A percentile compares a stretch with the other conserved stretches of the same genome.
phyloP scores from a whole-genome alignment of 768 basidiomycete genomes.

The Trametes sanguinea region DNA sequence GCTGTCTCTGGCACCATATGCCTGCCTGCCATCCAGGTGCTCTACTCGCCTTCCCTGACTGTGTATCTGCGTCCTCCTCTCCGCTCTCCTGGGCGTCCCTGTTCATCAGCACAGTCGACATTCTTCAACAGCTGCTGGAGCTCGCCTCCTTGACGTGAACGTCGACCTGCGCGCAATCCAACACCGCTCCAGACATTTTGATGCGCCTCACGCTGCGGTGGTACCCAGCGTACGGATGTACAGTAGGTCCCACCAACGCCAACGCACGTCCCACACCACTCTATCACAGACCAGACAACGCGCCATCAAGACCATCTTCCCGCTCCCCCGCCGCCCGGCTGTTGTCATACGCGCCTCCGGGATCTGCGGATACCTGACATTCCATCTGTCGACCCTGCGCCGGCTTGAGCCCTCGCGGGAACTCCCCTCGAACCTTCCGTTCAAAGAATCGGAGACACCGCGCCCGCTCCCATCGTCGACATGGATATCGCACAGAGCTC shows the following conservation, averaged over 20 bases:
- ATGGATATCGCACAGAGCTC: too few relatives aligned
- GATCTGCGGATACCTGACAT: neutral
- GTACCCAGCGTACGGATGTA: constrained; percentile 2
- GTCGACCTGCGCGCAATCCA: too few relatives aligned
- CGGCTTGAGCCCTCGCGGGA: too few relatives aligned
- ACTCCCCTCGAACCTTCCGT: too few relatives aligned
- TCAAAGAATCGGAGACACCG: too few relatives aligned
- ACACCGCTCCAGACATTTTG: neutral
- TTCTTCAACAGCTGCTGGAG: neutral
- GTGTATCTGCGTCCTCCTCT: too few relatives aligned
- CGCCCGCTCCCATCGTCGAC: too few relatives aligned
- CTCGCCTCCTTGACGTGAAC: neutral
- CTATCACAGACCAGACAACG: neutral
- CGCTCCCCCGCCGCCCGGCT: neutral
- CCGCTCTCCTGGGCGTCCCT: neutral
- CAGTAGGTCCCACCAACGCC: neutral
- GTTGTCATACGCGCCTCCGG: neutral
- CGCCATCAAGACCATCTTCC: constrained; percentile 4
- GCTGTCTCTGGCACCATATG: constrained; percentile 4
- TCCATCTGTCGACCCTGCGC: neutral
- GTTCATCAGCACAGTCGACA: neutral
- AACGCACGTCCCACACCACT: neutral
- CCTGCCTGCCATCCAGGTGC: constrained; percentile 14
- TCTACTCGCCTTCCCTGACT: neutral
- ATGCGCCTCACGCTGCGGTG: neutral